phyloP scores from a whole-genome alignment of 495 filamentous ascomycete species.

The Hypoxylon cercidicola region DNA sequence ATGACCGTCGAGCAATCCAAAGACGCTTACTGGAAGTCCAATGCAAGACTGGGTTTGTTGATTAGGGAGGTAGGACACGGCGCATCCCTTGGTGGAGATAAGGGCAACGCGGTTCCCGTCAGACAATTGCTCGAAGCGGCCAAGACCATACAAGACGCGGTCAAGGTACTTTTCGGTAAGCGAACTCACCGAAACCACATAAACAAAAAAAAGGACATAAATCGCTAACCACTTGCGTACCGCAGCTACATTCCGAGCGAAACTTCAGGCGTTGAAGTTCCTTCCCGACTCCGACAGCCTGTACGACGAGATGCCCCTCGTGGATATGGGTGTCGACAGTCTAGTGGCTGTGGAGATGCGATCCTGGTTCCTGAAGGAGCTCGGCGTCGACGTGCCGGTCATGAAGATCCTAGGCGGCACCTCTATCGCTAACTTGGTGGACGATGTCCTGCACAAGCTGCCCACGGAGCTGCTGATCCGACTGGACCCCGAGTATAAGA shows the following conservation, averaged over 20 bases:
- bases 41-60: background rate
- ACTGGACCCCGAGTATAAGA: conserved; percentile 2
- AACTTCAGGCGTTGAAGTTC: background rate
- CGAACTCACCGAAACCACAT: too few relatives aligned
- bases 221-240: too few relatives aligned
- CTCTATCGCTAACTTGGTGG: conserved; percentile 18
- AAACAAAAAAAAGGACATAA: too few relatives aligned
- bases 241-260: conserved; percentile 5
- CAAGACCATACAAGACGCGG: background rate
- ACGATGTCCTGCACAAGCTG: conserved; percentile 5
- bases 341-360: conserved; percentile 41
- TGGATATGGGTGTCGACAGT: conserved; percentile 42
- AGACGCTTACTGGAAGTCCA: background rate
- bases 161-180: conserved; percentile 6
- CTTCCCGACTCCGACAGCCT: conserved; percentile 2
- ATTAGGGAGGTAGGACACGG: background rate
- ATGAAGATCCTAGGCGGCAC: conserved; percentile 38
- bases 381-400: conserved; percentile 47
- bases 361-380: conserved; percentile 41
- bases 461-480: background rate
- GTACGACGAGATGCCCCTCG: conserved; percentile 10
- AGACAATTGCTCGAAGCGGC: background rate
- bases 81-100: conserved; percentile 1
- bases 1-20: background rate
- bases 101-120: background rate